These are phyloP conservation scores for Linanthus parryae DNA, from an alignment of 148 eudicot species.

Conservation along the genomic window DNA sequence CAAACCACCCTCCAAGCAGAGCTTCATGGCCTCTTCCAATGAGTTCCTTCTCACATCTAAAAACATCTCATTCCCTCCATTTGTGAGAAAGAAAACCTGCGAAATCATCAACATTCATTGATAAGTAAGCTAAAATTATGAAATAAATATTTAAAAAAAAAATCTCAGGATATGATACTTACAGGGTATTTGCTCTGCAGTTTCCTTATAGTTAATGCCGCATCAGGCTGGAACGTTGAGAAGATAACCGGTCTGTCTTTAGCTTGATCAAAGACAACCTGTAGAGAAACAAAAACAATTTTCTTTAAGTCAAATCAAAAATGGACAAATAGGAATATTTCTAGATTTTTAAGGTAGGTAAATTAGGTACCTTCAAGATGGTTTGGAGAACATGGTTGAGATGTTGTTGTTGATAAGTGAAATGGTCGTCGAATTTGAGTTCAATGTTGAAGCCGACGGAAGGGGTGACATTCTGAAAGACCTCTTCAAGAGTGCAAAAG, in stretches of 20 bases:
- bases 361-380: constrained; percentile 29
- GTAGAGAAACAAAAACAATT: not conserved
- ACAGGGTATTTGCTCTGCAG: constrained; percentile 77
- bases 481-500: constrained; percentile 70
- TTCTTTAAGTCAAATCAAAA: not conserved
- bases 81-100: constrained; percentile 69
- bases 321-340: not conserved
- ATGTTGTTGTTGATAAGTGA: constrained; percentile 49
- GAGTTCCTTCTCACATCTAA: constrained; percentile 70
- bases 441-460: constrained; percentile 84
- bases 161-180: not conserved
- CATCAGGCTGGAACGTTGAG: constrained; percentile 87
- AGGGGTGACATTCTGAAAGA: constrained; percentile 56
- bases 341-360: not conserved
- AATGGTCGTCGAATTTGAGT: constrained; percentile 69
- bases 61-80: constrained; percentile 63
- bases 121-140: not conserved
- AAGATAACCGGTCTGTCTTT: constrained; percentile 67
- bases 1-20: constrained; percentile 68
- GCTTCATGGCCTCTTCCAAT: constrained; percentile 67
- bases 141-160: no score
- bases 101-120: not conserved
- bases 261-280: constrained; percentile 59
- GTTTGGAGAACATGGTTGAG: constrained; percentile 44
- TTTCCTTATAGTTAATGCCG: constrained; percentile 53